Evolutionary conservation across 2,329 filamentous ascomycete species (phyloP), one percentile per base, ranked within the genome.

Genomic region (Hypoxylon sp.): DNA sequence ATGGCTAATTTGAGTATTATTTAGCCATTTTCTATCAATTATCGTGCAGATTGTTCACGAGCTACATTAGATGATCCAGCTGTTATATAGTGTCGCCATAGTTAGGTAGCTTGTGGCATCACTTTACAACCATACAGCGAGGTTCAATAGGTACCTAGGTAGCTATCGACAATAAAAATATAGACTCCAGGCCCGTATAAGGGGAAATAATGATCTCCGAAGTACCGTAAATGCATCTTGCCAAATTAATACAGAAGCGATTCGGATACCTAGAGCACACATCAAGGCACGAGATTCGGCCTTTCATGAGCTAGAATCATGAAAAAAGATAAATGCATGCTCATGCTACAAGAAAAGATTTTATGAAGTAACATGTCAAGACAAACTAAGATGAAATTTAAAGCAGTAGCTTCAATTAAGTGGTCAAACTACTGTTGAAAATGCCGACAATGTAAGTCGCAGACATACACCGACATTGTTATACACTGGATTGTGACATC

Each of bases 401-500:
- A 4, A 14, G 37, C 11, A 55, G 37, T 44, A 55, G 29, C 14
- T 44, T 44, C 52, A 55, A 55, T 55, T 44, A 24, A 19, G 54
- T 42, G 54, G 11, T 24, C 10, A 48, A 11, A 31, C 22, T 35
- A 60, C 48, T 24, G 13, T 17, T 9, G 2, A 17, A 14, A 42
- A 14, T 31, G 8, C 29, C 14, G 11, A 5, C n/a, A 52, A 22
- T 31, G 26, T 42, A 60, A 33, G 17, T 60, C 48, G 8, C 35
- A 35, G 48, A 52, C 48, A 11, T 44, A 53, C n/a, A 46, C 42
- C 31, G 22, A 48, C 26, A 29, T 51, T 44, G 22, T 42, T 56
- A 37, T 56, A 56, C 59, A 63, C 44, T 63, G 50, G 52, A 48
- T 44, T 26, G 26, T 14, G 35, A 39, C 39, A 50, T 55, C 44